A percentile compares a stretch with the other conserved stretches of the same genome.
Evolutionary conservation across 2,329 filamentous ascomycete genomes (phyloP).

Genomic region (Botrytis fabae): DNA sequence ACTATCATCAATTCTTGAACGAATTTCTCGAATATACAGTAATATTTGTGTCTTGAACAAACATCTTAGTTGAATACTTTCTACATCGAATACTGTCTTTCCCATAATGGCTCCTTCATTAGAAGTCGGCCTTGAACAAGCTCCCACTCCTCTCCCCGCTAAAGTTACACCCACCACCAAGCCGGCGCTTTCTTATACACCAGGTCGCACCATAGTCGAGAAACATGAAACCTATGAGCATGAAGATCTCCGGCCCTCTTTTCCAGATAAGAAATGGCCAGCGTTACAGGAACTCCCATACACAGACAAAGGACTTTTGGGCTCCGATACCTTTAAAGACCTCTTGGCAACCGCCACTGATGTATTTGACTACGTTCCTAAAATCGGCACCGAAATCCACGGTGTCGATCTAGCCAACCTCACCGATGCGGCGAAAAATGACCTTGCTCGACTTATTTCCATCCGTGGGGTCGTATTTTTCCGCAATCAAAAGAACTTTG

Average conservation of each 20-base stretch:
- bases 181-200: constrained; percentile 35
- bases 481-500: constrained; percentile 54
- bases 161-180: constrained; percentile 17
- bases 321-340: constrained; percentile 55
- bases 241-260: constrained; percentile 53
- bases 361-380: constrained; percentile 53
- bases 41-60: background rate
- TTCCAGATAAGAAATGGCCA: constrained; percentile 54
- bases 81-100: background rate
- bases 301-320: constrained; percentile 54
- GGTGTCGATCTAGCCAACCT: constrained; percentile 49
- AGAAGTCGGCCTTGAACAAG: constrained; percentile 26
- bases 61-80: background rate
- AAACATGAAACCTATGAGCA: constrained; percentile 51
- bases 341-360: constrained; percentile 53
- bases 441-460: constrained; percentile 53
- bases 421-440: constrained; percentile 49
- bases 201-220: constrained; percentile 49
- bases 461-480: constrained; percentile 59
- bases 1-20: background rate
- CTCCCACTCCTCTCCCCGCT: constrained; percentile 1
- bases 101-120: constrained; percentile 30
- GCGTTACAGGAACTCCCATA: constrained; percentile 51
- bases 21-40: background rate
- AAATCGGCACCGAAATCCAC: constrained; percentile 44